These are phyloP conservation scores for Aurinia saxatilis DNA, from an alignment of 345 rosid genomes.

Conservation along the genomic window DNA sequence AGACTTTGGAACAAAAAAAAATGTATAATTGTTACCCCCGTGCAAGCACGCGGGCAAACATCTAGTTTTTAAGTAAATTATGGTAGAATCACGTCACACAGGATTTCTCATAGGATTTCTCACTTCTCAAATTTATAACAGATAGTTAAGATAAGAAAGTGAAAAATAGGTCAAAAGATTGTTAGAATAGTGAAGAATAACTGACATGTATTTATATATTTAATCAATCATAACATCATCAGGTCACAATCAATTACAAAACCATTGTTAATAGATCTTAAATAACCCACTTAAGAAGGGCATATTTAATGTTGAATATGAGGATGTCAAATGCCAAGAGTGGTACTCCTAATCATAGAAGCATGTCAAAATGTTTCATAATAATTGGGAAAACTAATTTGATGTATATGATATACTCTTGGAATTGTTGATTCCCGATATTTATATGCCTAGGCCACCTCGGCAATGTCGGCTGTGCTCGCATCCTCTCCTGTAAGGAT, in stretches of 20 bases:
- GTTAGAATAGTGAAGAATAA: not conserved
- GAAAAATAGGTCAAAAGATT: not conserved
- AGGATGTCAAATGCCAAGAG: not conserved
- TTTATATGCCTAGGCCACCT: not conserved
- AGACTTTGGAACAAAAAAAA: too few species aligned
- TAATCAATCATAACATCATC: not conserved
- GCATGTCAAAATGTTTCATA: not conserved
- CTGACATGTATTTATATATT: not conserved
- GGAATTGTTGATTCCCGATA: too few species aligned
- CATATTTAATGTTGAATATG: not conserved
- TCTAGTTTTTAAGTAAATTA: too few species aligned
- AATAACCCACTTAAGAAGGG: not conserved
- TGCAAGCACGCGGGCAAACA: too few species aligned
- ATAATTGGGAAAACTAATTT: not conserved
- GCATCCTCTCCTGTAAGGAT: conserved; percentile 16
- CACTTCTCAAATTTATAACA: too few species aligned
- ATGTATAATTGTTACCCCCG: too few species aligned
- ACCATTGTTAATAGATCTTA: not conserved
- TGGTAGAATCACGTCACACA: too few species aligned
- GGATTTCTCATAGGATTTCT: too few species aligned
- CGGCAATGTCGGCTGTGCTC: not conserved
- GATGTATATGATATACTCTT: too few species aligned
- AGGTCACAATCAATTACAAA: not conserved
- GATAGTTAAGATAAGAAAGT: too few species aligned
- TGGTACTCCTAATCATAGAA: not conserved